Base-by-base conservation (phyloP, 257 asterid species). In the Solanum acaule region DNA sequence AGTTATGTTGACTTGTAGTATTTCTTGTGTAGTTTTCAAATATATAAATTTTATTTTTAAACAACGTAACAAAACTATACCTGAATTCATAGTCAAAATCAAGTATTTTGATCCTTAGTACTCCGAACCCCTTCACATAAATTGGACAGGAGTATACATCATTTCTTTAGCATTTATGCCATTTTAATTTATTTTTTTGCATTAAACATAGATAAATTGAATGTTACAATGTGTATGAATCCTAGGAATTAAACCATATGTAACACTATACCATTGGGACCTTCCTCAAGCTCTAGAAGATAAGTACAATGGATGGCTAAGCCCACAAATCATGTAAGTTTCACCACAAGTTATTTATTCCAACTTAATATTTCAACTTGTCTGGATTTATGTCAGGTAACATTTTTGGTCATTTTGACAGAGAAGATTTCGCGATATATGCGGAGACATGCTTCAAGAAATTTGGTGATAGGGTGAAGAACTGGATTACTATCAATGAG, bases 401-500 rank as follows among this genome's bases (percentile, higher is more conserved):
- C 34, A 61, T 8, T 59, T 13, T 52, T 76, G n/a, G 25, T 85
- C 6, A 63, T 38, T n/a, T 70, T 35, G 29, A 87, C 94, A 97
- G 99, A 90, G 81, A 87, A 7, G 99, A 97, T 89, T 97, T 89
- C 44, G 84, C 95, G n/a, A 79, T 65, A 3, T 97, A 91, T 85
- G 98, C 98, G 4, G 99, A 96, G 63, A 94, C 98, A 0, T 97
- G 99, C 88, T 97, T 95, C 70, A 92, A 91, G 90, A 93, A 88
- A 84, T 97, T 95, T 84, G 99, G 99, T 0, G 99, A 95, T 56
- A 88, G 98, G 8, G 99, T 97, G 90, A 97, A 97, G 94, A 75
- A 95, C 6, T 97, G 99, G 99, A 96, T 97, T 88, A 97, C 98
- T 14, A 92, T 97, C 89, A 97, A 96, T 61, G 99, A 97, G 94